Percentiles rank a stretch among this genome's conserved stretches.
Evolutionary conservation across 495 filamentous ascomycete genomes (phyloP).

Genomic region (Podospora anserina): DNA sequence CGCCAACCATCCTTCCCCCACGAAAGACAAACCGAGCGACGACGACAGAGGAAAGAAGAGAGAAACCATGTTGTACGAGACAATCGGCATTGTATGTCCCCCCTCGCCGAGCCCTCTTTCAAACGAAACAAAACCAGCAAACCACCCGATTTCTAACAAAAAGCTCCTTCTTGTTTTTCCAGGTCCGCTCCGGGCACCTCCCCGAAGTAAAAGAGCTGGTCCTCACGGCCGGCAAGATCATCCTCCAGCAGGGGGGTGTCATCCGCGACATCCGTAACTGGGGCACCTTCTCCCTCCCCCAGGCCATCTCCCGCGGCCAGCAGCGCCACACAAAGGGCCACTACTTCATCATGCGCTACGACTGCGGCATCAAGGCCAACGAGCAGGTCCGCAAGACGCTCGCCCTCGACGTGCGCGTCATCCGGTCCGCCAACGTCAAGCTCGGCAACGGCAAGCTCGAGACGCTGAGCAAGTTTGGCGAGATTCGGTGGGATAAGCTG

Average conservation of each 20-base stretch:
- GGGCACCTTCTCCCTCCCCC: conserved; percentile 83
- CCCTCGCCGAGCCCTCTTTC: conserved; percentile 14
- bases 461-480: conserved; percentile 61
- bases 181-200: conserved; percentile 74
- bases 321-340: conserved; percentile 76
- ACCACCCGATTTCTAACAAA: too few species aligned
- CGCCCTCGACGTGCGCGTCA: conserved; percentile 85
- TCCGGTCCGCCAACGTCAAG: conserved; percentile 81
- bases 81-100: conserved; percentile 83
- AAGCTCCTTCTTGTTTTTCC: too few species aligned
- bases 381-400: conserved; percentile 67
- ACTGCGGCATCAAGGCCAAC: conserved; percentile 68
- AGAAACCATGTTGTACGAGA: conserved; percentile 85
- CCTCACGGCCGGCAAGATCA: conserved; percentile 73
- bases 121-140: too few species aligned
- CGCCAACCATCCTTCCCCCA: background rate
- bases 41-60: conserved; percentile 4
- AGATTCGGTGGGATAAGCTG: conserved; percentile 38
- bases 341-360: conserved; percentile 98
- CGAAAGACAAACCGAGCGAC: background rate
- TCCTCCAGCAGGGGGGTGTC: conserved; percentile 83
- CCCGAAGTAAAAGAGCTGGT: conserved; percentile 97
- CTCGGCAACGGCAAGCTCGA: conserved; percentile 72
- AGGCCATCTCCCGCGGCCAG: conserved; percentile 70
- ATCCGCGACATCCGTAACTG: conserved; percentile 92